Conservation (phyloP, 2,329 filamentous ascomycete genomes). For the Diplodia intermedia region DNA sequence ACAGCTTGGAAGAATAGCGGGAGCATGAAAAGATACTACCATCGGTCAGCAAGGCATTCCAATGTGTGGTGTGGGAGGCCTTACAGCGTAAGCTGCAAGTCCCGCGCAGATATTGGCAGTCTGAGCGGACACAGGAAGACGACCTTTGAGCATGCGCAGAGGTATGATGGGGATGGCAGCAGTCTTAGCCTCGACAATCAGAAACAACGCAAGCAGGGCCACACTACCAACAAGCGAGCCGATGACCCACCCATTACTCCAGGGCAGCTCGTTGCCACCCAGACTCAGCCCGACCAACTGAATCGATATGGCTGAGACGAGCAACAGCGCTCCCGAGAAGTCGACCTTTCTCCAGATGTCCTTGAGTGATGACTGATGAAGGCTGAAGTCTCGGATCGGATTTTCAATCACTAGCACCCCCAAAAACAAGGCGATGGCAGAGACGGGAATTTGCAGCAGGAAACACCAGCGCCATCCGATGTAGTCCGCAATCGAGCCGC, state of each 20-base stretch:
- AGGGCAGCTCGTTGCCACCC: slow-evolving; percentile 56
- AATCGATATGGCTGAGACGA: slow-evolving; percentile 64
- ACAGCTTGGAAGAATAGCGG: slow-evolving; percentile 70
- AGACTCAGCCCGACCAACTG: slow-evolving; percentile 58
- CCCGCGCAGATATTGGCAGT: slow-evolving; percentile 67
- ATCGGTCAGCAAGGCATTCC: background rate
- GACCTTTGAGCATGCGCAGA: slow-evolving; percentile 61
- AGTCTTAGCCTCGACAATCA: slow-evolving; percentile 52
- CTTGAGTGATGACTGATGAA: slow-evolving; percentile 39
- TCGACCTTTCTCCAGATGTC: slow-evolving; percentile 63
- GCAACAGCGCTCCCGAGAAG: slow-evolving; percentile 62
- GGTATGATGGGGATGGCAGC: slow-evolving; percentile 55
- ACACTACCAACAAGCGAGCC: slow-evolving; percentile 48
- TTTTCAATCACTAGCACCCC: slow-evolving; percentile 62
- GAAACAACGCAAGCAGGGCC: slow-evolving; percentile 48
- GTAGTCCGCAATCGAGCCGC: slow-evolving; percentile 53
- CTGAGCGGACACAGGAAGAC: slow-evolving; percentile 62
- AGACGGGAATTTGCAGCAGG: slow-evolving; percentile 67
- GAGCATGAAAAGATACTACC: slow-evolving; percentile 55
- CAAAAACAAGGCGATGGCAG: slow-evolving; percentile 60
- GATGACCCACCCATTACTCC: slow-evolving; percentile 53
- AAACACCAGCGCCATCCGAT: slow-evolving; percentile 62
- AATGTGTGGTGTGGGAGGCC: slow-evolving; percentile 35
- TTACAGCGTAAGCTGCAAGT: slow-evolving; percentile 67
- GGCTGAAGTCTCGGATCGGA: slow-evolving; percentile 45